Conservation (phyloP, 2,329 filamentous ascomycete species). For the Zasmidium angulare region DNA sequence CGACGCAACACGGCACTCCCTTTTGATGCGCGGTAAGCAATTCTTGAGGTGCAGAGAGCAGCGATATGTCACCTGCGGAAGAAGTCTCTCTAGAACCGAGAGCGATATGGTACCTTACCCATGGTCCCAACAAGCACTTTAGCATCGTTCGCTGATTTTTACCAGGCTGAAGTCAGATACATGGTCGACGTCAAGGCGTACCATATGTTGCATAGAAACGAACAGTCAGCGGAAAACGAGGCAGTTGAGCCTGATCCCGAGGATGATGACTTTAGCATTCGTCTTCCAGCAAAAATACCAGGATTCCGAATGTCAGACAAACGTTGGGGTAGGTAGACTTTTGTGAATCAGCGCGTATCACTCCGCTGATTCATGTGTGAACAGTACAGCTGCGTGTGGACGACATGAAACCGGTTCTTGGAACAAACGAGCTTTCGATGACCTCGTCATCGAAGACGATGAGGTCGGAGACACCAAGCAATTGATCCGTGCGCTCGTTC, state of each 20-base stretch:
- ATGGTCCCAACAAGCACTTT: no score
- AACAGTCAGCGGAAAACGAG: neutral
- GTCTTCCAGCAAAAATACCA: neutral
- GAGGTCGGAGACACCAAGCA: neutral
- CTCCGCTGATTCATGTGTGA: neutral
- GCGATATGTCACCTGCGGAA: neutral
- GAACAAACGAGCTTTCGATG: neutral
- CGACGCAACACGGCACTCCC: neutral
- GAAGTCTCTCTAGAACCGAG: neutral
- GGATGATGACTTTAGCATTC: neutral
- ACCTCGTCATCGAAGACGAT: neutral
- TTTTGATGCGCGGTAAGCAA: neutral
- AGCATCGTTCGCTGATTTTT: no score
- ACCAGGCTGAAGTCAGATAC: neutral
- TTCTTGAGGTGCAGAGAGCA: neutral
- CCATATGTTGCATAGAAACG: neutral
- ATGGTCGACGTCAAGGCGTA: neutral
- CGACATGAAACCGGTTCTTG: neutral
- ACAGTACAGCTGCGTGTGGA: neutral
- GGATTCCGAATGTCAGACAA: neutral
- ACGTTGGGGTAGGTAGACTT: neutral
- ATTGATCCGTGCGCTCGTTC: neutral
- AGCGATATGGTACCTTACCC: neutral
- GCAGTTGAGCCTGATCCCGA: neutral
- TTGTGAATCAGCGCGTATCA: no score